phyloP scores from a whole-genome alignment of 2,329 filamentous ascomycete genomes.

The Colletotrichum chrysophilum region DNA sequence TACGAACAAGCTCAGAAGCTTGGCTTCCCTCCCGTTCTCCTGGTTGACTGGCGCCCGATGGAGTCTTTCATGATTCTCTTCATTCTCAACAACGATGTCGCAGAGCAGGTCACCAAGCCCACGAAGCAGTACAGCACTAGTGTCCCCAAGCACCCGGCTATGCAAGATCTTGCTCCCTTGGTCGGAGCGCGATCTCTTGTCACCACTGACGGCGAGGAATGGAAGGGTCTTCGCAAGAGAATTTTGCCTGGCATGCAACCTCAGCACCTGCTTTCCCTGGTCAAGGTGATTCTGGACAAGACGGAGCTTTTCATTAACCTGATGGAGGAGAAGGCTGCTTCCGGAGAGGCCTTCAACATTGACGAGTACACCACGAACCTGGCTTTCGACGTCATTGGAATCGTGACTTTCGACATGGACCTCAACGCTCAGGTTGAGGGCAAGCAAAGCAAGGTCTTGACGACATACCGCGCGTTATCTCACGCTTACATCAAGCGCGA shows the following conservation, averaged over 20 bases:
- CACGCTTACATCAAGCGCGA: slow-evolving; percentile 22
- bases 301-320: slow-evolving; percentile 18
- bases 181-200: slow-evolving; percentile 13
- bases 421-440: slow-evolving; percentile 34
- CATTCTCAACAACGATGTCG: slow-evolving; percentile 16
- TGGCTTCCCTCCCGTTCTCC: background rate
- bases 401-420: slow-evolving; percentile 37
- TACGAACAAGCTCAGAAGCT: slow-evolving; percentile 13
- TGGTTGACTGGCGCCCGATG: slow-evolving; percentile 13
- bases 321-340: slow-evolving; percentile 31
- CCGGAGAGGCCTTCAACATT: slow-evolving; percentile 31
- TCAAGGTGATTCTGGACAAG: slow-evolving; percentile 29
- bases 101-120: slow-evolving; percentile 9
- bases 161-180: slow-evolving; percentile 6
- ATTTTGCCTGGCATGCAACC: slow-evolving; percentile 7
- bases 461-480: slow-evolving; percentile 20
- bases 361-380: slow-evolving; percentile 33
- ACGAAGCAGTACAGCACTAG: slow-evolving; percentile 16
- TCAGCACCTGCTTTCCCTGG: slow-evolving; percentile 33
- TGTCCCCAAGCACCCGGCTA: slow-evolving; percentile 15
- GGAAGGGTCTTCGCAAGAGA: slow-evolving; percentile 13
- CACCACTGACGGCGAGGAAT: slow-evolving; percentile 11
- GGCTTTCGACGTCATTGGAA: slow-evolving; percentile 44
- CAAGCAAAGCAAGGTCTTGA: slow-evolving; percentile 28
- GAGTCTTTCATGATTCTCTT: slow-evolving; percentile 7